Evolutionary conservation across 495 filamentous ascomycete genomes (phyloP).

Genomic region (Penicillium macrosclerotiorum): DNA sequence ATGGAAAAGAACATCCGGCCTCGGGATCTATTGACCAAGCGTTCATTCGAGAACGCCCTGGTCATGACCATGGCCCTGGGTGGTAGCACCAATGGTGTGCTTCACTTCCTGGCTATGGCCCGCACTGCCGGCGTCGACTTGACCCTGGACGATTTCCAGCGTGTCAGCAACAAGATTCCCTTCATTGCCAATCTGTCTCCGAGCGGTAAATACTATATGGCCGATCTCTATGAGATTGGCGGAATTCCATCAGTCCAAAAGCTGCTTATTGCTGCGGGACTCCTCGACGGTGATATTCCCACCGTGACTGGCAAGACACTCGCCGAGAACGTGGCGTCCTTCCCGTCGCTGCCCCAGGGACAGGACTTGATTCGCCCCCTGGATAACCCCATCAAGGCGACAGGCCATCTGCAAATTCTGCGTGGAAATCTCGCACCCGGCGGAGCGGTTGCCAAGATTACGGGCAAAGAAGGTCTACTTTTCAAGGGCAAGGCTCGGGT

Average conservation of each 20-base stretch:
- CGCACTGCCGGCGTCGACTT: constrained; percentile 81
- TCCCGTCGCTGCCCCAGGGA: constrained; percentile 73
- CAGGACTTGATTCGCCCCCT: constrained; percentile 86
- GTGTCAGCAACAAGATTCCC: constrained; percentile 84
- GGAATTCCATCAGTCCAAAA: constrained; percentile 92
- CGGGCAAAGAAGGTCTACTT: constrained; percentile 83
- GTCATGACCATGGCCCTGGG: constrained; percentile 91
- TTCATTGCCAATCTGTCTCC: constrained; percentile 93
- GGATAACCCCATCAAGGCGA: constrained; percentile 78
- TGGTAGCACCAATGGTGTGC: constrained; percentile 86
- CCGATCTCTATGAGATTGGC: constrained; percentile 91
- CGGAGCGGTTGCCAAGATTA: constrained; percentile 96
- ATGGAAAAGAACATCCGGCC: constrained; percentile 88
- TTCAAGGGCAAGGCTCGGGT: constrained; percentile 84
- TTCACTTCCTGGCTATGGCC: constrained; percentile 96
- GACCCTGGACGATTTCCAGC: constrained; percentile 83
- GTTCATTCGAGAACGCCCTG: constrained; percentile 89
- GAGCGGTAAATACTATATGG: constrained; percentile 85
- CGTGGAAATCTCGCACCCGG: constrained; percentile 87
- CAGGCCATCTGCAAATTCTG: constrained; percentile 88
- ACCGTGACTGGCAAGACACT: constrained; percentile 94
- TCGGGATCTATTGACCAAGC: constrained; percentile 77
- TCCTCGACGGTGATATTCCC: constrained; percentile 79
- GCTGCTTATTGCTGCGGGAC: constrained; percentile 74
- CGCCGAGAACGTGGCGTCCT: constrained; percentile 79